Percentiles rank a stretch among this genome's conserved stretches.
phyloP scores from a whole-genome alignment of 192 early-diverging fungal species.

The Lobulomyces angularis region DNA sequence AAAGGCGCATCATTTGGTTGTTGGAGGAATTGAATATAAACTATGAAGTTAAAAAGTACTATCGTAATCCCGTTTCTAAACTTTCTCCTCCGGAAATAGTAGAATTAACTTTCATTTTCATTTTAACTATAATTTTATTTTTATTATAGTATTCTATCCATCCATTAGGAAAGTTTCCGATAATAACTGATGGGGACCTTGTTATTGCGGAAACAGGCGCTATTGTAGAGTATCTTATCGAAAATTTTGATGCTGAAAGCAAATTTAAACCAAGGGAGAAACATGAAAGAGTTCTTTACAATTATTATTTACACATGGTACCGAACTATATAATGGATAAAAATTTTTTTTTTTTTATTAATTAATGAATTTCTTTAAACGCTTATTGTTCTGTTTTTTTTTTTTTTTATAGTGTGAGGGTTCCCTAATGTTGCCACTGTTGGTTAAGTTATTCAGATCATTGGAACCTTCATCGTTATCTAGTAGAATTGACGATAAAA shows the following conservation, averaged over 20 bases:
- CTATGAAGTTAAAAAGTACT: slow-evolving; percentile 27
- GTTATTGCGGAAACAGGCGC: slow-evolving; percentile 22
- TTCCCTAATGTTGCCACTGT: too few species aligned
- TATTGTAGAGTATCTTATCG: slow-evolving; percentile 30
- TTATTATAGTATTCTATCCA: slow-evolving; percentile 20
- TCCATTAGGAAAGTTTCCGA: slow-evolving; percentile 33
- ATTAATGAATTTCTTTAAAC: too few species aligned
- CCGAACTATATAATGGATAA: too few species aligned
- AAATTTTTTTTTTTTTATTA: too few species aligned
- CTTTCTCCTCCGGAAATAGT: slow-evolving; percentile 5
- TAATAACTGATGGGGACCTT: slow-evolving; percentile 21
- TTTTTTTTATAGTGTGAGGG: too few species aligned
- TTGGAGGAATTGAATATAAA: slow-evolving; percentile 27
- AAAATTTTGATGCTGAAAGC: slow-evolving; percentile 12
- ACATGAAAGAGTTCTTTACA: slow-evolving; percentile 6
- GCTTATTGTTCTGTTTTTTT: too few species aligned
- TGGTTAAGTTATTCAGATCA: too few species aligned
- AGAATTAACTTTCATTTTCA: slow-evolving; percentile 19
- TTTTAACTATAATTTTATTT: too few species aligned
- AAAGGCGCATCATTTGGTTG: slow-evolving; percentile 32
- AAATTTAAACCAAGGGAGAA: slow-evolving; percentile 9
- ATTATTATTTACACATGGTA: slow-evolving; percentile 29
- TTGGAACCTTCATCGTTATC: too few species aligned
- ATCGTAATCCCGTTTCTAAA: slow-evolving; percentile 15
- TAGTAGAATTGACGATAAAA: too few species aligned